A percentile compares a stretch with the other conserved stretches of the same genome.
Evolutionary conservation across 2,329 filamentous ascomycete species (phyloP).

Genomic region (Sordariomycetes sp.): DNA sequence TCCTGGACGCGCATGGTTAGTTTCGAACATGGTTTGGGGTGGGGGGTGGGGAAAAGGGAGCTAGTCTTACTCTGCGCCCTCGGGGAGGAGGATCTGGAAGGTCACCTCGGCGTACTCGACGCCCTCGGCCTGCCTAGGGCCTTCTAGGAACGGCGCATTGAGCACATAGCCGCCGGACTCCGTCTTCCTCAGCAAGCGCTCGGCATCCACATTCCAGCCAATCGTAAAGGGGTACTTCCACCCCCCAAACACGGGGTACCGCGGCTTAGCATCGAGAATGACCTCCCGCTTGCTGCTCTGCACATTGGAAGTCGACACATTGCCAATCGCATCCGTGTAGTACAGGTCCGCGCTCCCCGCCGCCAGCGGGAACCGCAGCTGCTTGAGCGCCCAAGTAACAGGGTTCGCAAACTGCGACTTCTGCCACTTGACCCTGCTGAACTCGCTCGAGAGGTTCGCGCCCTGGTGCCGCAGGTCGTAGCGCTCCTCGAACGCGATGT

Average conservation of each 20-base stretch:
- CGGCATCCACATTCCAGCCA: conserved; percentile 84
- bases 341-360: conserved; percentile 77
- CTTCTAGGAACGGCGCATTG: conserved; percentile 86
- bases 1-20: conserved; percentile 36
- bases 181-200: conserved; percentile 58
- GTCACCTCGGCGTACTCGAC: conserved; percentile 73
- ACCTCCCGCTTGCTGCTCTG: conserved; percentile 64
- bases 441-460: conserved; percentile 60
- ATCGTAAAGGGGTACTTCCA: conserved; percentile 98
- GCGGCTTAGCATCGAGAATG: conserved; percentile 79
- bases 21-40: background rate
- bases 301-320: conserved; percentile 89
- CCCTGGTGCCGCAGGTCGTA: conserved; percentile 82
- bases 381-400: conserved; percentile 65
- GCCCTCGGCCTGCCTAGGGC: conserved; percentile 74
- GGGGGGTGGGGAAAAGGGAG: conserved; percentile 12
- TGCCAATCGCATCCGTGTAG: conserved; percentile 92
- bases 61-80: conserved; percentile 80
- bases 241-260: conserved; percentile 91
- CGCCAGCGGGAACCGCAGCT: conserved; percentile 66
- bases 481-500: conserved; percentile 86
- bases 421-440: conserved; percentile 67
- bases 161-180: conserved; percentile 64
- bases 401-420: conserved; percentile 63
- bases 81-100: conserved; percentile 74